These are phyloP conservation scores for Massariosphaeria phaeospora DNA, from an alignment of 495 filamentous ascomycete species.

Conservation along the genomic window DNA sequence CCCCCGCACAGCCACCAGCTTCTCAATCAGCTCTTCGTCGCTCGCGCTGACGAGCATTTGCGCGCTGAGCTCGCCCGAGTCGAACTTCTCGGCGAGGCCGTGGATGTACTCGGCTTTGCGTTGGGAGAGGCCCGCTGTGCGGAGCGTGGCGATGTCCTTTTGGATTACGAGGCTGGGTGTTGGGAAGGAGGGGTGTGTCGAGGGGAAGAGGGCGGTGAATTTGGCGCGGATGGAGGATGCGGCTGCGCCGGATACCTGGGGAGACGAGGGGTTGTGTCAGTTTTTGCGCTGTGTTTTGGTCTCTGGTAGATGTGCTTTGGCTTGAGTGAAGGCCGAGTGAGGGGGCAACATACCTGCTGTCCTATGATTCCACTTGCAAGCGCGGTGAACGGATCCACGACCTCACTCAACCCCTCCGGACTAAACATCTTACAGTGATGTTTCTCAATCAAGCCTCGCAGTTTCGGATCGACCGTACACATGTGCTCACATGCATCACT, in stretches of 20 bases:
- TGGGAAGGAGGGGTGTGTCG: slow-evolving; percentile 54
- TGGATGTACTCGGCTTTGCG: slow-evolving; percentile 93
- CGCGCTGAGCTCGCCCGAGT: slow-evolving; percentile 64
- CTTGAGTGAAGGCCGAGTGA: background rate
- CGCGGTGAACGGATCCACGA: slow-evolving; percentile 80
- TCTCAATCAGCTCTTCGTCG: slow-evolving; percentile 81
- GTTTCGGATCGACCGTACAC: slow-evolving; percentile 65
- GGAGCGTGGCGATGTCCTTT: slow-evolving; percentile 50
- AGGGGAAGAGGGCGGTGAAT: slow-evolving; percentile 55
- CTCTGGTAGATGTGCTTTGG: no score
- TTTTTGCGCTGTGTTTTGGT: background rate
- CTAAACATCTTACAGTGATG: slow-evolving; percentile 77
- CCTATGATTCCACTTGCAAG: slow-evolving; percentile 84
- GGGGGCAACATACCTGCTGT: slow-evolving; percentile 58
- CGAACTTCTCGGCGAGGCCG: slow-evolving; percentile 79
- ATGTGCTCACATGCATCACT: slow-evolving; percentile 74
- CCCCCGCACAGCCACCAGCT: slow-evolving; percentile 77
- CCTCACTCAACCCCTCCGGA: slow-evolving; percentile 72
- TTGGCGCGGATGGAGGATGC: slow-evolving; percentile 80
- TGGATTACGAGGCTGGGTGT: slow-evolving; percentile 64
- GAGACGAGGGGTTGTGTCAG: background rate
- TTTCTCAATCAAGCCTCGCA: slow-evolving; percentile 66
- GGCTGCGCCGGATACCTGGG: slow-evolving; percentile 75
- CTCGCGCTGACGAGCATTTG: slow-evolving; percentile 67
- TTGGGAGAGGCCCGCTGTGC: slow-evolving; percentile 76